Base-by-base conservation (phyloP, 164 flowering plant species). In the Vitis vinifera region DNA sequence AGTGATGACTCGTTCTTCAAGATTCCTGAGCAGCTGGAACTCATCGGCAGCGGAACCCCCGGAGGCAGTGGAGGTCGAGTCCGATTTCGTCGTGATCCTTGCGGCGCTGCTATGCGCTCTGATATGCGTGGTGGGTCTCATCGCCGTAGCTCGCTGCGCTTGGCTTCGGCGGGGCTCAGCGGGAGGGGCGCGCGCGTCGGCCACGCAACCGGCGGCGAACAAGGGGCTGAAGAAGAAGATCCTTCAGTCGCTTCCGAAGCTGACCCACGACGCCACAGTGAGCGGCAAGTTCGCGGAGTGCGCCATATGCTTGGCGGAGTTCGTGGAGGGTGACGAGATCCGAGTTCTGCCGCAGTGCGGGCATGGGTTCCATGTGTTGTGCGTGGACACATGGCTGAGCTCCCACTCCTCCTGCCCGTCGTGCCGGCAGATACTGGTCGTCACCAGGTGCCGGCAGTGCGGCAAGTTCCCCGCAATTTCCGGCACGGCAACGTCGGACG, bases 391-490 rank as follows among this genome's bases (percentile, higher is more conserved):
- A 58, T 81, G 84, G 84, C 79, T 81, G n/a, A 73, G 62, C 1
- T 75, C 76, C 16, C 79, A 78, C 75, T 75, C 84, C 0, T 76
- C 83, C 5, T 80, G 83, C 59, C 83, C 80, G 4, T 76, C 83
- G 0, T 80, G 83, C 51, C 76, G 74, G 51, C 75, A 67, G 68
- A 57, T 76, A 14, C 53, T 70, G 65, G 78, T 63, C 17, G 71
- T 67, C 9, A 23, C 58, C 12, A 47, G 68, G 66, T 73, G 80
- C 52, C 67, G 61, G 51, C 69, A 73, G 52, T 76, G 75, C 62
- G 72, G 78, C 10, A 55, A 51, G 19, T 60, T 55, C 31, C 73
- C 73, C 8, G 59, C 68, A 8, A 3, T 16, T 29, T n/a, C 56
- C 11, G 50, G 51, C 10, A 44, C 50, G 68, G 44, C 19, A 23